Evolutionary conservation across 225 moss, liverwort and hornwort species (phyloP).

Genomic region (Antitrichia curtipendula): DNA sequence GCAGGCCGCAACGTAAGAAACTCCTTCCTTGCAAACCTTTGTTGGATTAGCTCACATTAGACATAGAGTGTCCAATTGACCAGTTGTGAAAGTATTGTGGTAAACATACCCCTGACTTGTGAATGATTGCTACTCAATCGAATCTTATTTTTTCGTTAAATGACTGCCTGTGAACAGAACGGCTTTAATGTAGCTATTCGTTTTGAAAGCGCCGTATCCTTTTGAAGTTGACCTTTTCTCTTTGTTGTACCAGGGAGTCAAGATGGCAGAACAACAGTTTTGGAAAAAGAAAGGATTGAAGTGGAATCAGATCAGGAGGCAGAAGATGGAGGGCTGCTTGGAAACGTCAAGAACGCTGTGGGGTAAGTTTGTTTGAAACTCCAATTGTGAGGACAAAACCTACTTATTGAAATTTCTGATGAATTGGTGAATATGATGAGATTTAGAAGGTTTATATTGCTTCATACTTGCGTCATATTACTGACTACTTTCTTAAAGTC

Average conservation of each 20-base stretch:
- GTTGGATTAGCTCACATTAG: neutral
- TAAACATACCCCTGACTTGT: neutral
- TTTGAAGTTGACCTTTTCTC: neutral
- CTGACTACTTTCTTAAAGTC: neutral
- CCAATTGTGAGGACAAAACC: neutral
- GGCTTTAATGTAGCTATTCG: neutral
- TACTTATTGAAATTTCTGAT: neutral
- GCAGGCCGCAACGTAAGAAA: constrained; percentile 79
- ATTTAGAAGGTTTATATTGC: neutral
- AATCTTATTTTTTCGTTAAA: neutral
- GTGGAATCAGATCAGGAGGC: constrained; percentile 24
- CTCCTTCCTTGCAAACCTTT: neutral
- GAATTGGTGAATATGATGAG: neutral
- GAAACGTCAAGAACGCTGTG: constrained; percentile 33
- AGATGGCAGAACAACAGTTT: constrained; percentile 40
- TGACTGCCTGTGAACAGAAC: neutral
- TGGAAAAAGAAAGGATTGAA: constrained; percentile 40
- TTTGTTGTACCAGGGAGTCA: constrained; percentile 22
- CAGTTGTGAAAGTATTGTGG: neutral
- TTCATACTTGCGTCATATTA: neutral
- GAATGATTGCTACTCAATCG: neutral
- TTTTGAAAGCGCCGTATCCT: neutral
- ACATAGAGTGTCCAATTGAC: neutral
- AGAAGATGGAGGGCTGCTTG: constrained; percentile 30
- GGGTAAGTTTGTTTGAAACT: constrained; percentile 18